Percentiles rank a stretch among this genome's conserved stretches.
Evolutionary conservation across 2,329 filamentous ascomycete genomes (phyloP).

Genomic region (Fusarium lyarnte): DNA sequence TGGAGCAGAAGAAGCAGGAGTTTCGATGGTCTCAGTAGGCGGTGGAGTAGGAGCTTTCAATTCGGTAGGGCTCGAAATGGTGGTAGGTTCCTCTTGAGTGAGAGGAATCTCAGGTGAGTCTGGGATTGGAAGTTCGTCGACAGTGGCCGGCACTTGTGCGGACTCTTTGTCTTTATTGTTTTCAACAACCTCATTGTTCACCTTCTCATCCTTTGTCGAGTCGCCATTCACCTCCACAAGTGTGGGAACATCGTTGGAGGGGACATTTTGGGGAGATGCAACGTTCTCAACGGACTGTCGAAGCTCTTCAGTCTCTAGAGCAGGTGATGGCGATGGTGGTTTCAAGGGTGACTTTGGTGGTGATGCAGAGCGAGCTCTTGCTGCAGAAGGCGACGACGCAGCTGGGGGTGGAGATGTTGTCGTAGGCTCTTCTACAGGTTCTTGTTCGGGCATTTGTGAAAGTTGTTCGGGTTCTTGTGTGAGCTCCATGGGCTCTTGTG

Average conservation of each 20-base stretch:
- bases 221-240: conserved; percentile 10
- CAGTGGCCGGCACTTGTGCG: not conserved
- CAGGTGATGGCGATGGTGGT: not conserved
- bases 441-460: not conserved
- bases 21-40: conserved; percentile 27
- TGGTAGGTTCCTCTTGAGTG: conserved; percentile 21
- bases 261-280: conserved; percentile 3
- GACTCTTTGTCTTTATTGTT: conserved; percentile 12
- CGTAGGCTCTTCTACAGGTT: not conserved
- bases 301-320: not conserved
- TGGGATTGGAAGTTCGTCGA: conserved; percentile 5
- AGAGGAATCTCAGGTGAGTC: conserved; percentile 19
- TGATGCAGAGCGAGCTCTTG: conserved; percentile 1
- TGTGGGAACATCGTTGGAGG: not conserved
- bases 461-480: not conserved
- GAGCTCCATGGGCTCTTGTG: not conserved
- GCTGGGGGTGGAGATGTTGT: not conserved
- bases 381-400: not conserved
- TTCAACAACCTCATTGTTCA: conserved; percentile 10
- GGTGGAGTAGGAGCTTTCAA: conserved; percentile 31
- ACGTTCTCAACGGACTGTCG: not conserved
- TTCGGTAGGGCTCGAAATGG: conserved; percentile 30
- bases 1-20: conserved; percentile 28
- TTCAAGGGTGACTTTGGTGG: conserved; percentile 1
- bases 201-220: not conserved